phyloP scores from a whole-genome alignment of 441 rosid genomes.

The Aquilaria agallochum region DNA sequence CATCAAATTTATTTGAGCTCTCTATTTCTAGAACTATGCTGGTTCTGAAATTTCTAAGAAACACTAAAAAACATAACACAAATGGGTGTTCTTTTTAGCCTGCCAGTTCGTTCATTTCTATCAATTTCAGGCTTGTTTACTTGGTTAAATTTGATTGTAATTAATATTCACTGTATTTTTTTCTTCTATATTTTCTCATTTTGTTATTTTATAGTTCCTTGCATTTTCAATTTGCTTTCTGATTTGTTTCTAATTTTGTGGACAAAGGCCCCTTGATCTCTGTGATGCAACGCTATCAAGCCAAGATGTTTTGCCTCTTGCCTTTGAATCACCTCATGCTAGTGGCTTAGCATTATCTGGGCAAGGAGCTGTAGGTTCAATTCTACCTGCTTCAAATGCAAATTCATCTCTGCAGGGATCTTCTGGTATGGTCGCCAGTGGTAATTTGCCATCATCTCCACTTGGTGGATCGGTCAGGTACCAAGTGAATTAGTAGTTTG shows the following conservation, averaged over 20 bases:
- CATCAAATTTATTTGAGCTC: too few relatives aligned
- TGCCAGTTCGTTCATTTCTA: background rate
- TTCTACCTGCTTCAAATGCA: constrained; percentile 50
- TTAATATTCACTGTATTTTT: background rate
- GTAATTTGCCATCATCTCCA: constrained; percentile 49
- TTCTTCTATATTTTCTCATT: constrained; percentile 1
- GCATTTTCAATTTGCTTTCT: constrained; percentile 2
- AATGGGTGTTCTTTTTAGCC: background rate
- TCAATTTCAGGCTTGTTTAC: background rate
- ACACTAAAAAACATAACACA: too few relatives aligned
- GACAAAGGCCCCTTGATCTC: constrained; percentile 90
- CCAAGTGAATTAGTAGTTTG: constrained; percentile 17
- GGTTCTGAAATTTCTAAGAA: too few relatives aligned
- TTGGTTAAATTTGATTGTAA: constrained; percentile 1
- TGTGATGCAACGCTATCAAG: constrained; percentile 61
- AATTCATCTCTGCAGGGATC: constrained; percentile 58
- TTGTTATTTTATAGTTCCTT: constrained; percentile 14
- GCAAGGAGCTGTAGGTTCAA: constrained; percentile 54
- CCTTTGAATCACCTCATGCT: constrained; percentile 57
- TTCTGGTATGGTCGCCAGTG: constrained; percentile 48
- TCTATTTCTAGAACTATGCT: too few relatives aligned
- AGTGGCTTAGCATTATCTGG: constrained; percentile 45
- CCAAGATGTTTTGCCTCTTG: constrained; percentile 51
- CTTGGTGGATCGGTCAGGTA: constrained; percentile 67
- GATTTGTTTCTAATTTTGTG: constrained; percentile 12